Conservation (phyloP, 2,329 filamentous ascomycete species). For the Blumeriella jaapii region DNA sequence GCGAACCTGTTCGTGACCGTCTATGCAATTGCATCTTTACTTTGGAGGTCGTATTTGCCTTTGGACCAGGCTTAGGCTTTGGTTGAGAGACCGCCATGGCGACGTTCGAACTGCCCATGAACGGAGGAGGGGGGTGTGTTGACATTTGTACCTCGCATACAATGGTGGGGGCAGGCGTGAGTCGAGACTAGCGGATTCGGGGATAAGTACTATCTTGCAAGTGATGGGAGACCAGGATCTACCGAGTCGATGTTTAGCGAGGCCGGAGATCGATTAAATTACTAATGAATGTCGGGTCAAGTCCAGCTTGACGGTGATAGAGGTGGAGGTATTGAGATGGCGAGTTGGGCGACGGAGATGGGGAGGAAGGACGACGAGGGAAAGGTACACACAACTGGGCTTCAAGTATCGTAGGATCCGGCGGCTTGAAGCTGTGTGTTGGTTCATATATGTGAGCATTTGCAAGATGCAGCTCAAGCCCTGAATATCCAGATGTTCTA, state of each 20-base stretch:
- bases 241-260: conserved; percentile 26
- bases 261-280: conserved; percentile 31
- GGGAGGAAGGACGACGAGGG: conserved; percentile 14
- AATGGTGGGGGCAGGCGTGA: conserved; percentile 24
- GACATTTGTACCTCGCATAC: conserved; percentile 41
- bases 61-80: conserved; percentile 47
- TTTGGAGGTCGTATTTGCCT: conserved; percentile 47
- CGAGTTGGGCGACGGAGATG: conserved; percentile 10
- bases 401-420: conserved; percentile 19
- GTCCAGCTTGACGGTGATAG: conserved; percentile 27
- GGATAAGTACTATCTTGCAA: conserved; percentile 15
- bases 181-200: conserved; percentile 20
- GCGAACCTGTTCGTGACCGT: conserved; percentile 85
- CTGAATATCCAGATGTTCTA: conserved; percentile 33
- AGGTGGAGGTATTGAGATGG: conserved; percentile 24
- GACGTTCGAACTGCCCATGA: conserved; percentile 29
- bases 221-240: conserved; percentile 20
- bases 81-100: conserved; percentile 49
- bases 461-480: conserved; percentile 15
- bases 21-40: conserved; percentile 80
- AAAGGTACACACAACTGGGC: conserved; percentile 18
- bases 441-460: conserved; percentile 23
- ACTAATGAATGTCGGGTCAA: conserved; percentile 30
- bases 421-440: conserved; percentile 15
- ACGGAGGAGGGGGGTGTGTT: conserved; percentile 46